These are phyloP conservation scores for Spizellomyces sp. DNA, from an alignment of 192 early-diverging fungal species.

Conservation along the genomic window DNA sequence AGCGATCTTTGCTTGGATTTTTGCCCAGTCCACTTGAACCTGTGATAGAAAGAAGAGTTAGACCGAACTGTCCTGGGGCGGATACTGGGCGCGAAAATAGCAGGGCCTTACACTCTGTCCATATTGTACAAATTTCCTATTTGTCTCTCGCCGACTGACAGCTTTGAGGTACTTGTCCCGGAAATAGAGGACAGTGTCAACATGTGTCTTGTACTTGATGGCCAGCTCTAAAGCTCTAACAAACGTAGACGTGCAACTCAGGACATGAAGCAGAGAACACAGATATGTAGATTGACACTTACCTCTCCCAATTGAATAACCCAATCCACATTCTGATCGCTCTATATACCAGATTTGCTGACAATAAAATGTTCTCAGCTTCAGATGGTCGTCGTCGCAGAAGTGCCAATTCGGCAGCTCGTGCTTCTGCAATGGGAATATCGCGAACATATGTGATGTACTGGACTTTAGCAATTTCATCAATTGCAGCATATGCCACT, in stretches of 20 bases:
- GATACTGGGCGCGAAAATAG: not conserved
- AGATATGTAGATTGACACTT: not conserved
- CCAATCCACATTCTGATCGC: slow-evolving; percentile 58
- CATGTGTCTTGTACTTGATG: slow-evolving; percentile 62
- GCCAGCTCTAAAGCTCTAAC: slow-evolving; percentile 59
- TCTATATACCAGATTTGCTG: slow-evolving; percentile 50
- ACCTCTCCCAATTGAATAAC: slow-evolving; percentile 65
- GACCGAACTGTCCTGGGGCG: too few relatives aligned
- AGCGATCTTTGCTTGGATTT: slow-evolving; percentile 50
- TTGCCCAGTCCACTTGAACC: slow-evolving; percentile 44
- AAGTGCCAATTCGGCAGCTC: slow-evolving; percentile 57
- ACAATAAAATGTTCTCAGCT: slow-evolving; percentile 56
- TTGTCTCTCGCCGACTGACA: slow-evolving; percentile 44
- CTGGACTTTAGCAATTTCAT: slow-evolving; percentile 60
- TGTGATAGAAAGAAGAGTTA: slow-evolving; percentile 15
- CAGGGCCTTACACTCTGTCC: slow-evolving; percentile 36
- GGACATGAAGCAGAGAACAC: not conserved
- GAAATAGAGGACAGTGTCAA: slow-evolving; percentile 59
- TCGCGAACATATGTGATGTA: slow-evolving; percentile 60
- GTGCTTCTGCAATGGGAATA: slow-evolving; percentile 50
- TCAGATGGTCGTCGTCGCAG: slow-evolving; percentile 53
- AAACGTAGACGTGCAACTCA: not conserved
- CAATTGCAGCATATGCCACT: slow-evolving; percentile 62
- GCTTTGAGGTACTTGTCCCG: slow-evolving; percentile 53
- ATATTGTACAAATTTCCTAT: slow-evolving; percentile 56